Base-by-base conservation (phyloP, 2,329 filamentous ascomycete species). In the Xylaria hypoxylon region DNA sequence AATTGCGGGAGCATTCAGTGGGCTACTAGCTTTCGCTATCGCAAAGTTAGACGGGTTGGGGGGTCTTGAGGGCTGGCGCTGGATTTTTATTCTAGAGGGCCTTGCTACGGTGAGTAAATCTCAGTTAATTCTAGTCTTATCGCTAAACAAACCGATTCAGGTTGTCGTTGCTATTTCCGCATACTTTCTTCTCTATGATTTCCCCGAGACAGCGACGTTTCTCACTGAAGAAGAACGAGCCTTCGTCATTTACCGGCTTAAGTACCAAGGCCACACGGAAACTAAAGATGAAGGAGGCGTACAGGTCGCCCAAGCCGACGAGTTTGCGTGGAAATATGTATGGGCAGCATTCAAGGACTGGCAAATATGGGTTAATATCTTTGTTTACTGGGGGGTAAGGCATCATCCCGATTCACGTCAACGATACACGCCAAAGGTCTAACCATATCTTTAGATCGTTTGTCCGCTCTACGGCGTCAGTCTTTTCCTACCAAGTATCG, bases 111-210 rank as follows among this genome's bases (percentile, higher is more conserved):
- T 93, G 35, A 68, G 72, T 62, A 13, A 15, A 28, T 3, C 3
- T 15, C 26, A 5, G 11, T 26, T 2, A 2, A 35, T 19, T 19
- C 1, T 0, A 22, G 2, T 15, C 3, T 4, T 13, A 10, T 24
- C 13, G 6, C 28, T 61, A n/a, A 62, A 31, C 5, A 31, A 28
- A 53, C 15, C 19, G 24, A 10, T 61, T 3, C 63, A 78, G 59
- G 74, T 79, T 2, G 1, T 93, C 1, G 84, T 93, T 5, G 92
- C 92, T 0, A 65, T 89, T 3, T 72, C 83, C 0, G 88, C 88
- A 0, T 94, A 91, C 79, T 94, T 88, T 82, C 82, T 89, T 69
- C 87, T 96, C 0, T 86, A 92, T 71, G 93, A 97, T 73, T 96
- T 93, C 71, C 94, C 94, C 0, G 92, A 93, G 69, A 88, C 91